These are phyloP conservation scores for Trichosphaerium sp. DNA, from an alignment of 78 protist species.

Conservation along the genomic window DNA sequence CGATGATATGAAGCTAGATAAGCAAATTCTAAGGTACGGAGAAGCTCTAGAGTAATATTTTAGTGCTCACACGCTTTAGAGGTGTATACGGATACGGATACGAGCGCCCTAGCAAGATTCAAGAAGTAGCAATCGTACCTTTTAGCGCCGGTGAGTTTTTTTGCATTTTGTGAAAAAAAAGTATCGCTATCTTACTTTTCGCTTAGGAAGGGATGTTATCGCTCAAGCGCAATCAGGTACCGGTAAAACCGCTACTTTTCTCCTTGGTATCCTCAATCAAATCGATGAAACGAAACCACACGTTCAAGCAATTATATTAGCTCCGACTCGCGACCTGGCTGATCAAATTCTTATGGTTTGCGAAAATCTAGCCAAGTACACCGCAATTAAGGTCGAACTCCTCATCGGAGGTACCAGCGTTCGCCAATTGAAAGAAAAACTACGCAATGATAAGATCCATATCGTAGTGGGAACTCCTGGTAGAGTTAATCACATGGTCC, in stretches of 20 bases:
- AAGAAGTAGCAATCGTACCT: slow-evolving; percentile 17
- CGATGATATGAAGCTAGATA: slow-evolving; percentile 13
- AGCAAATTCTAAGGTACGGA: neutral
- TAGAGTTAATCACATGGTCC: neutral
- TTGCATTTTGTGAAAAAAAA: too few relatives aligned
- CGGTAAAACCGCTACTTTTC: slow-evolving; percentile 62
- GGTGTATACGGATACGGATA: slow-evolving; percentile 21
- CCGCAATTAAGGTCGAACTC: neutral
- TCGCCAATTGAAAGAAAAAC: too few relatives aligned
- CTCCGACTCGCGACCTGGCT: slow-evolving; percentile 16
- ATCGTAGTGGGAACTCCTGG: slow-evolving; percentile 38
- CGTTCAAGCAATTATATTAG: neutral
- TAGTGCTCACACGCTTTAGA: too few relatives aligned
- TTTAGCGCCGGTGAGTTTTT: too few relatives aligned
- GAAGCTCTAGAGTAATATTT: too few relatives aligned
- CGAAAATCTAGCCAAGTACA: neutral
- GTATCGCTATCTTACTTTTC: too few relatives aligned
- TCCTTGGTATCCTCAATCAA: slow-evolving; percentile 25
- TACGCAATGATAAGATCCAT: neutral
- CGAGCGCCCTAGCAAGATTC: slow-evolving; percentile 16
- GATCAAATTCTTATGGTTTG: neutral
- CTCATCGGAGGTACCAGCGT: neutral
- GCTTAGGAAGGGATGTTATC: slow-evolving; percentile 7
- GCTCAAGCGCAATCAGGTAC: slow-evolving; percentile 42
- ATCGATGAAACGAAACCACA: neutral